Conservation (phyloP, 2,329 filamentous ascomycete species). For the Ilyonectria robusta region DNA sequence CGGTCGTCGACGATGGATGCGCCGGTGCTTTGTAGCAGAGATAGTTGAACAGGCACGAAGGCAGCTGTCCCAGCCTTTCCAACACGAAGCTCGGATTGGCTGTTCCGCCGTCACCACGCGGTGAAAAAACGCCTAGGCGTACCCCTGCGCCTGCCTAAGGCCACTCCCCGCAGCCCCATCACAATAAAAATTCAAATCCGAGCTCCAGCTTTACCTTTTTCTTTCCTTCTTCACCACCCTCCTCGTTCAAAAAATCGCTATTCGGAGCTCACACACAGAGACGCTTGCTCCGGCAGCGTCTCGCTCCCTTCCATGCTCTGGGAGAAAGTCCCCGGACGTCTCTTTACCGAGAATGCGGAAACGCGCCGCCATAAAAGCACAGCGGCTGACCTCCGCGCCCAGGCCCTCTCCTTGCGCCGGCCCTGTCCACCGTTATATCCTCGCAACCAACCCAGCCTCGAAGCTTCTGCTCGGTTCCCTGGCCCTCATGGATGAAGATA, state of each 20-base stretch:
- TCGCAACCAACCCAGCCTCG: conserved; percentile 17
- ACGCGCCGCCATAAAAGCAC: conserved; percentile 99
- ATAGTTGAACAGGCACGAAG: conserved; percentile 47
- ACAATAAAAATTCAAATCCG: conserved; percentile 46
- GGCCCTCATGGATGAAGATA: conserved; percentile 86
- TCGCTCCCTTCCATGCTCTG: conserved; percentile 78
- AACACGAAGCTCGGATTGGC: conserved; percentile 47
- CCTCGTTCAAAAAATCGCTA: conserved; percentile 99
- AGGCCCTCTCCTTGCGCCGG: conserved; percentile 62
- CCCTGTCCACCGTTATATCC: conserved; percentile 64
- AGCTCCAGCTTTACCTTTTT: conserved; percentile 37
- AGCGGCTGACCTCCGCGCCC: conserved; percentile 85
- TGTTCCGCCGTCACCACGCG: conserved; percentile 22
- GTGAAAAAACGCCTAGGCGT: conserved; percentile 38
- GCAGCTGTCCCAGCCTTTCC: conserved; percentile 48
- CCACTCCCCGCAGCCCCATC: conserved; percentile 40
- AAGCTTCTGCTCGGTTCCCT: conserved; percentile 31
- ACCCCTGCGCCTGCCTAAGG: conserved; percentile 30
- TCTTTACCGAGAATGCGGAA: conserved; percentile 78
- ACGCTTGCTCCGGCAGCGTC: conserved; percentile 53
- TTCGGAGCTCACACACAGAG: conserved; percentile 99
- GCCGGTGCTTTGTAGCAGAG: conserved; percentile 41
- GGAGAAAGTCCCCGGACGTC: conserved; percentile 99
- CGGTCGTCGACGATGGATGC: conserved; percentile 29
- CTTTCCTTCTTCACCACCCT: conserved; percentile 65